A percentile compares a stretch with the other conserved stretches of the same genome.
phyloP scores from a whole-genome alignment of 2,329 filamentous ascomycete genomes.

The Mycocentrospora acerina region DNA sequence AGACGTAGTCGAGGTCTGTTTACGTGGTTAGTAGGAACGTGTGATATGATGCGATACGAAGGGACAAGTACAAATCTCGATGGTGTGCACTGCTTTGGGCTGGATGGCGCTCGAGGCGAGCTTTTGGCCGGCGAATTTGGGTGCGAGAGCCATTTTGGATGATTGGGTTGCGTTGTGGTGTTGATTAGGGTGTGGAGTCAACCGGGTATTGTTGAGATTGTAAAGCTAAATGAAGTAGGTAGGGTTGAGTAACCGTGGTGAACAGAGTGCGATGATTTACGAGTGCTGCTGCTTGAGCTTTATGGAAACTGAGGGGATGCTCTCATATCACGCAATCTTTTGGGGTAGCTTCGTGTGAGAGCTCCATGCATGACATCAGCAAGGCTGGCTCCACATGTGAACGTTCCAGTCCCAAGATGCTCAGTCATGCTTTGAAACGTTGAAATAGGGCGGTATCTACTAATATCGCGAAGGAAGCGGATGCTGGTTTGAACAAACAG shows the following conservation, averaged over 20 bases:
- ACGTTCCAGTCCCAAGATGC: neutral
- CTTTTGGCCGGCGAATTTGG: constrained; percentile 74
- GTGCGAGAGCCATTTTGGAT: constrained; percentile 74
- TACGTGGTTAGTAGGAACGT: neutral
- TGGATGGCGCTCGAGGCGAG: constrained; percentile 51
- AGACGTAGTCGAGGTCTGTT: constrained; percentile 85
- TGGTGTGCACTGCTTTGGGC: constrained; percentile 52
- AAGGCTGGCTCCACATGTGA: constrained; percentile 7
- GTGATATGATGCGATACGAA: neutral
- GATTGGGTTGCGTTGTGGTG: too few relatives aligned
- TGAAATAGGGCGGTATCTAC: too few relatives aligned
- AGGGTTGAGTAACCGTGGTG: too few relatives aligned
- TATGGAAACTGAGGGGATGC: neutral
- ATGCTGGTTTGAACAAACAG: too few relatives aligned
- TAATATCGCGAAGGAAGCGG: too few relatives aligned
- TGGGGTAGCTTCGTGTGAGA: constrained; percentile 16
- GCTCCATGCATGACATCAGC: constrained; percentile 25
- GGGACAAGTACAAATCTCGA: constrained; percentile 53
- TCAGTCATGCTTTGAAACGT: constrained; percentile 1
- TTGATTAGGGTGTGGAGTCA: neutral
- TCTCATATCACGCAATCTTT: constrained; percentile 20
- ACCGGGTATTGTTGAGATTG: too few relatives aligned
- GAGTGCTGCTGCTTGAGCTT: too few relatives aligned
- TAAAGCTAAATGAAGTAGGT: neutral
- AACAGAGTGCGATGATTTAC: too few relatives aligned